These are phyloP conservation scores for Cyclospora cayetanensis DNA, from an alignment of 169 alveolate species.

Conservation along the genomic window DNA sequence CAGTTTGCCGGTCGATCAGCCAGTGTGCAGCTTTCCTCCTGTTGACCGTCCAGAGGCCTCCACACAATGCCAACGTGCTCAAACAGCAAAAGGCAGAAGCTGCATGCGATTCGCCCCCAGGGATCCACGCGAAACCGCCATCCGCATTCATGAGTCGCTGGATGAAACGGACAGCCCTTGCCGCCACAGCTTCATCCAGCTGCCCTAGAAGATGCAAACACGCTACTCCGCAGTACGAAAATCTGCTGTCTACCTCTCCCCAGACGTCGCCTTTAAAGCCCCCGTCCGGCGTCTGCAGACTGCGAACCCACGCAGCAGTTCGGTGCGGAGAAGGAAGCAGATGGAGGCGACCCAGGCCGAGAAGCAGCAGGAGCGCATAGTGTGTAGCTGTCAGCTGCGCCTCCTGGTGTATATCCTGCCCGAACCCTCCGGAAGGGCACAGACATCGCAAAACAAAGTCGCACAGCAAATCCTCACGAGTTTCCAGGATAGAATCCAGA, in stretches of 20 bases:
- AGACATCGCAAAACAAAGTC: conserved; percentile 30
- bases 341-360: conserved; percentile 81
- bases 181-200: conserved; percentile 79
- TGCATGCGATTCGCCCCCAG: conserved; percentile 96
- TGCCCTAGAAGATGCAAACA: conserved; percentile 79
- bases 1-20: conserved; percentile 88
- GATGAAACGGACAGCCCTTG: conserved; percentile 85
- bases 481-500: neutral
- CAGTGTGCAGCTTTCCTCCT: conserved; percentile 75
- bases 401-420: conserved; percentile 50
- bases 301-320: conserved; percentile 85
- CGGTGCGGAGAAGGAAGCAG: conserved; percentile 78
- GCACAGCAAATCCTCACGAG: conserved; percentile 48
- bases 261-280: conserved; percentile 91
- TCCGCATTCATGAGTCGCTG: conserved; percentile 89
- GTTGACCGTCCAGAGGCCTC: conserved; percentile 42
- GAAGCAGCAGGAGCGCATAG: conserved; percentile 88
- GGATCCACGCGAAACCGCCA: conserved; percentile 94
- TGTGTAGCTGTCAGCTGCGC: conserved; percentile 65
- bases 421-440: conserved; percentile 45
- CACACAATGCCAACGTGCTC: conserved; percentile 76
- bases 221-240: conserved; percentile 90
- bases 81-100: conserved; percentile 94
- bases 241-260: conserved; percentile 92
- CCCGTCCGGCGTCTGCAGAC: conserved; percentile 88